Percentiles rank a stretch among this genome's conserved stretches.
These are phyloP conservation scores for Eutypa lata DNA, from an alignment of 2,329 filamentous ascomycete species.

Conservation along the genomic window DNA sequence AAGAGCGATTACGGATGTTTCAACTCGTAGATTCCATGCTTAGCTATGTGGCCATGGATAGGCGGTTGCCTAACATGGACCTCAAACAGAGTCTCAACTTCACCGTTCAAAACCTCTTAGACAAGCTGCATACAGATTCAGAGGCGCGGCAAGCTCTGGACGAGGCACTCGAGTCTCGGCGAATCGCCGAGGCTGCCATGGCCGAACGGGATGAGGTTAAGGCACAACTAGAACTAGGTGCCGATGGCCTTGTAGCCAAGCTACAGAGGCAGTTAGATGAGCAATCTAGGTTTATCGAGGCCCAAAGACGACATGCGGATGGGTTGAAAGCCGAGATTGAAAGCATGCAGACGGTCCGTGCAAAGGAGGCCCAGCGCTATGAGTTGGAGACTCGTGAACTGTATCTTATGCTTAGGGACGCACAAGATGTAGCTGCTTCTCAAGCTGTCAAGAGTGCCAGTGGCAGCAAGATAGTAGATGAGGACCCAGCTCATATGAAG, in stretches of 20 bases:
- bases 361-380: slow-evolving; percentile 89
- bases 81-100: slow-evolving; percentile 97
- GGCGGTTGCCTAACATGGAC: slow-evolving; percentile 92
- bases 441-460: slow-evolving; percentile 62
- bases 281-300: slow-evolving; percentile 84
- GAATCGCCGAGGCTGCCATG: slow-evolving; percentile 93
- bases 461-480: slow-evolving; percentile 52
- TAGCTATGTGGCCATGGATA: slow-evolving; percentile 97
- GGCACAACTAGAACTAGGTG: slow-evolving; percentile 82
- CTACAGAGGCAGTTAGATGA: slow-evolving; percentile 93
- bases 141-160: slow-evolving; percentile 90
- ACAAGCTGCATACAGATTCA: slow-evolving; percentile 94
- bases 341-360: slow-evolving; percentile 78
- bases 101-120: slow-evolving; percentile 89
- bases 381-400: slow-evolving; percentile 94
- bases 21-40: slow-evolving; percentile 98
- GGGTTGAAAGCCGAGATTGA: slow-evolving; percentile 85
- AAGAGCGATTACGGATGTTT: slow-evolving; percentile 92
- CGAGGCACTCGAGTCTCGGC: slow-evolving; percentile 83
- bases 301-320: slow-evolving; percentile 82
- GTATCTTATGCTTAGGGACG: slow-evolving; percentile 96
- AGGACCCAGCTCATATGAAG: slow-evolving; percentile 74
- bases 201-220: slow-evolving; percentile 95
- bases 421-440: slow-evolving; percentile 91
- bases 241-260: slow-evolving; percentile 89